phyloP scores from a whole-genome alignment of 2,329 filamentous ascomycete genomes.

The Phaeoacremonium minimum region DNA sequence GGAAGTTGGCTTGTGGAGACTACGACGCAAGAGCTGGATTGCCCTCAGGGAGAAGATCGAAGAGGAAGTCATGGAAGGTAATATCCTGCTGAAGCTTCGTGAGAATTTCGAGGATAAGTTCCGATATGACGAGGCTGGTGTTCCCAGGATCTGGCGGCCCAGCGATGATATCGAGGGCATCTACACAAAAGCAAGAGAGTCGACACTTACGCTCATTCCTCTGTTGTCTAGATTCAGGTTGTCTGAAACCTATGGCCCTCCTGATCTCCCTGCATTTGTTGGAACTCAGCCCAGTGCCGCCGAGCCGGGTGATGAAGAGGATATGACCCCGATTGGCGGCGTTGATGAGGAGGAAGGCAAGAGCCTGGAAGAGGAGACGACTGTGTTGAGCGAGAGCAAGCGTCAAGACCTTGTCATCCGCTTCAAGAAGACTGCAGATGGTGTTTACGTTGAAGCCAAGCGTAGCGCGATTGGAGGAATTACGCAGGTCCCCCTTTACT shows the following conservation, averaged over 20 bases:
- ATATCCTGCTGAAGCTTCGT: constrained; percentile 87
- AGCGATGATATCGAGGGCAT: constrained; percentile 95
- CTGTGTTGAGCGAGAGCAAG: constrained; percentile 84
- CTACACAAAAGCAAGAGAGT: constrained; percentile 89
- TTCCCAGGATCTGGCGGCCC: constrained; percentile 93
- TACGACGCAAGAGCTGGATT: constrained; percentile 92
- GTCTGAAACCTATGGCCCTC: constrained; percentile 66
- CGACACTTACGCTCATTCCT: constrained; percentile 85
- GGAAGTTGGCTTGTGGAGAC: constrained; percentile 84
- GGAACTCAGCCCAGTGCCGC: constrained; percentile 71
- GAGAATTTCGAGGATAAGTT: constrained; percentile 99
- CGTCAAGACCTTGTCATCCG: constrained; percentile 85
- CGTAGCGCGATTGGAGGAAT: constrained; percentile 93
- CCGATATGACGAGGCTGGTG: constrained; percentile 91
- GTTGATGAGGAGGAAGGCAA: constrained; percentile 94
- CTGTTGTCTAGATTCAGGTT: constrained; percentile 82
- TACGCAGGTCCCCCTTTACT: constrained; percentile 89
- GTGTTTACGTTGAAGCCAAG: constrained; percentile 97
- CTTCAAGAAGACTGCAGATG: constrained; percentile 98
- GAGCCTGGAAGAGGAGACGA: constrained; percentile 94
- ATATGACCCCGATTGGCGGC: constrained; percentile 82
- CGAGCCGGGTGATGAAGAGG: constrained; percentile 83
- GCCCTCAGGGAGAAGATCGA: constrained; percentile 87
- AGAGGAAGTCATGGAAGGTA: constrained; percentile 97
- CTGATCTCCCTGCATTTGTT: constrained; percentile 81